A percentile compares a stretch with the other conserved stretches of the same genome.
Conservation (phyloP, 306 rosid genomes). For the Hylodesmum podocarpum region DNA sequence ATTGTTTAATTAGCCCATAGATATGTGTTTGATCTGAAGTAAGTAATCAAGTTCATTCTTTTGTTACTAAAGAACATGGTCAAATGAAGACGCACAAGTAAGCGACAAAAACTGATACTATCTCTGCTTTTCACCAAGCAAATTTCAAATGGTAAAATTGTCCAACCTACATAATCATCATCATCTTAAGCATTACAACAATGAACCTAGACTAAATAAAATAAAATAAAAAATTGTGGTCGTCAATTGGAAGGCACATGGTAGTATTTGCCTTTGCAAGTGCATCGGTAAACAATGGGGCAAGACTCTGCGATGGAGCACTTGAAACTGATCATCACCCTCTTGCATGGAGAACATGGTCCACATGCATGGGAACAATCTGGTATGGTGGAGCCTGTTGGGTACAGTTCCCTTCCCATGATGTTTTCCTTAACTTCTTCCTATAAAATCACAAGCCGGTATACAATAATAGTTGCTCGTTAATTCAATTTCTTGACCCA, state of each 20-base stretch:
- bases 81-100: background rate
- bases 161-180: background rate
- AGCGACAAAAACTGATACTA: background rate
- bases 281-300: constrained; percentile 83
- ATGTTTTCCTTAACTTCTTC: constrained; percentile 38
- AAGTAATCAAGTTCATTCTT: background rate
- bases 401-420: constrained; percentile 56
- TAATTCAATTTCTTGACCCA: background rate
- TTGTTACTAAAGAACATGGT: background rate
- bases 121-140: background rate
- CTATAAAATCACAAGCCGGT: constrained; percentile 31
- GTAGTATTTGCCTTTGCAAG: constrained; percentile 85
- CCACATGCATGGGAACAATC: constrained; percentile 98
- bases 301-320: constrained; percentile 85
- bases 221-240: background rate
- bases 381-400: constrained; percentile 79
- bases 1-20: background rate
- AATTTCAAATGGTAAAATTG: constrained; percentile 8
- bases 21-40: background rate
- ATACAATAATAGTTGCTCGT: background rate
- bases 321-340: constrained; percentile 91
- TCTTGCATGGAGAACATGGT: constrained; percentile 89
- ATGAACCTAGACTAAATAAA: constrained; percentile 3
- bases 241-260: constrained; percentile 84
- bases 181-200: constrained; percentile 18